A percentile compares a stretch with the other conserved stretches of the same genome.
phyloP scores from a whole-genome alignment of 2,329 filamentous ascomycete species.

The Scolecobasidium constrictum region DNA sequence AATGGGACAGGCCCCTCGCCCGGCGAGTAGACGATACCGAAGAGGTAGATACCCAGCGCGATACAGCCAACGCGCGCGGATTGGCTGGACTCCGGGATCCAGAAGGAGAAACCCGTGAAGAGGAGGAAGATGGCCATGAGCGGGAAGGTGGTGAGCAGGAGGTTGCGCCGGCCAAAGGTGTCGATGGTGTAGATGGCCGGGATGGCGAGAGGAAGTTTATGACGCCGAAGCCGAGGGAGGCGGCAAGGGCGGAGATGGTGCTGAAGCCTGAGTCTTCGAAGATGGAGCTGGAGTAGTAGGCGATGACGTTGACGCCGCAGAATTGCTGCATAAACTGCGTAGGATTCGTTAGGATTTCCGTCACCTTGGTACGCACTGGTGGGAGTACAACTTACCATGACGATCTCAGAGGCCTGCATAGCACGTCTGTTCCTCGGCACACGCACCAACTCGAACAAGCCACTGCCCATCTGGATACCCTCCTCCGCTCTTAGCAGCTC shows the following conservation, averaged over 20 bases:
- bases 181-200: conserved; percentile 36
- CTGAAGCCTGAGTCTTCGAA: conserved; percentile 16
- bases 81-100: conserved; percentile 17
- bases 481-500: conserved; percentile 25
- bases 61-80: conserved; percentile 22
- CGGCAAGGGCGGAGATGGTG: conserved; percentile 1
- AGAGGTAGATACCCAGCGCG: conserved; percentile 35
- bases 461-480: conserved; percentile 20
- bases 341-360: not conserved
- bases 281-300: conserved; percentile 18
- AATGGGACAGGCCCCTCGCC: conserved; percentile 31
- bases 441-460: conserved; percentile 21
- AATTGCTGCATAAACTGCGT: not conserved
- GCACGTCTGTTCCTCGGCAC: conserved; percentile 23
- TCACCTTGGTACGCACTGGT: conserved; percentile 17
- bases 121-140: conserved; percentile 39
- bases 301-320: conserved; percentile 9
- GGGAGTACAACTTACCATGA: too few species aligned
- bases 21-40: conserved; percentile 41
- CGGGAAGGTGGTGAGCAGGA: conserved; percentile 35
- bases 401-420: conserved; percentile 21
- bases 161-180: conserved; percentile 31
- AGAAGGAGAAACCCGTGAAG: conserved; percentile 33
- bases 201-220: conserved; percentile 34
- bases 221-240: conserved; percentile 32